These are phyloP conservation scores for Yamadazyma endophytica DNA, from an alignment of 805 yeast species.

Conservation along the genomic window DNA sequence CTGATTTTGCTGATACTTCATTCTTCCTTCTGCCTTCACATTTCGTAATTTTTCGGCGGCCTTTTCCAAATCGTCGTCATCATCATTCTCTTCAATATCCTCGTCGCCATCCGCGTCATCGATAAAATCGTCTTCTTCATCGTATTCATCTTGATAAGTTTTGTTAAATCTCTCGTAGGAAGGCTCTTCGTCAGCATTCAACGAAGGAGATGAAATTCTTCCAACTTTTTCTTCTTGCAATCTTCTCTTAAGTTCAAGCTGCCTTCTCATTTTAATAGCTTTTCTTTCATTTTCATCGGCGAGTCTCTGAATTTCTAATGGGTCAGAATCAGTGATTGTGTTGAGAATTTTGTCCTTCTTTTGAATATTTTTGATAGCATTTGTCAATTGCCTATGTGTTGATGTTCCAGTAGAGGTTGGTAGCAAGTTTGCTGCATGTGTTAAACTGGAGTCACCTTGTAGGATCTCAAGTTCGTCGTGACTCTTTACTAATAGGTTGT, in stretches of 20 bases:
- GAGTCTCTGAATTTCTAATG: constrained; percentile 61
- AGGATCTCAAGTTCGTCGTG: constrained; percentile 70
- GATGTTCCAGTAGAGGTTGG: constrained; percentile 89
- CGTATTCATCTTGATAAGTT: constrained; percentile 33
- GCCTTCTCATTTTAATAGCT: constrained; percentile 59
- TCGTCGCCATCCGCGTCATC: constrained; percentile 46
- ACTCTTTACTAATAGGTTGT: constrained; percentile 67
- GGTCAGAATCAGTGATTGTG: constrained; percentile 59
- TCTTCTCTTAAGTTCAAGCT: constrained; percentile 57
- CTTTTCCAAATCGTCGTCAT: constrained; percentile 42
- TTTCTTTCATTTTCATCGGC: constrained; percentile 60
- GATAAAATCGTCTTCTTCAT: constrained; percentile 40
- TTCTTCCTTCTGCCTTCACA: constrained; percentile 54
- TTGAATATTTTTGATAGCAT: constrained; percentile 54
- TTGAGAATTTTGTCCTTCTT: constrained; percentile 47
- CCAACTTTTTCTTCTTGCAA: constrained; percentile 52
- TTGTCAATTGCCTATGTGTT: constrained; percentile 76
- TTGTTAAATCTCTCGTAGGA: constrained; percentile 36
- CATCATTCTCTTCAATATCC: constrained; percentile 39
- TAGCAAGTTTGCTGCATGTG: constrained; percentile 65
- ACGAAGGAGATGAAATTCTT: neutral
- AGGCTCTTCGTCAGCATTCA: constrained; percentile 31
- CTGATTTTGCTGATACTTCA: constrained; percentile 32
- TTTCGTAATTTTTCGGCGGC: constrained; percentile 58
- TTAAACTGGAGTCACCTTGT: constrained; percentile 62